Conservation (phyloP, 2,329 filamentous ascomycete genomes). For the Didymella segeticola region DNA sequence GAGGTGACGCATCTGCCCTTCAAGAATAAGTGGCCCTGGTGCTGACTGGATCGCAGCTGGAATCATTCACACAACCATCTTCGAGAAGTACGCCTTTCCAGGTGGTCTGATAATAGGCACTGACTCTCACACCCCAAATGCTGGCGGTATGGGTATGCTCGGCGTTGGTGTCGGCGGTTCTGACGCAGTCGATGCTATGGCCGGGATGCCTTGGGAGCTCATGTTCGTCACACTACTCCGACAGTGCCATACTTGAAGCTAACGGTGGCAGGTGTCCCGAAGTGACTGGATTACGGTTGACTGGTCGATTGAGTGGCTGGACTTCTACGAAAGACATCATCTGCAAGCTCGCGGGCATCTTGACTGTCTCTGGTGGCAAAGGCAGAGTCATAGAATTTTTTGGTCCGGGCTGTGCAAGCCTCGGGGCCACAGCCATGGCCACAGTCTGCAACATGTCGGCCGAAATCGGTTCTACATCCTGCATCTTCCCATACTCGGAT, state of each 20-base stretch:
- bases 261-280: too few relatives aligned
- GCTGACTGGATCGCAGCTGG: too few relatives aligned
- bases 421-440: conserved; percentile 86
- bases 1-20: too few relatives aligned
- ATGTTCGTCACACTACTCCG: too few relatives aligned
- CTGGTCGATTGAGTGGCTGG: conserved; percentile 88
- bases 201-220: conserved; percentile 94
- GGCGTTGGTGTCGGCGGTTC: conserved; percentile 95
- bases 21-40: too few relatives aligned
- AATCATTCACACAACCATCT: conserved; percentile 98
- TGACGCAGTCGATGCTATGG: conserved; percentile 98
- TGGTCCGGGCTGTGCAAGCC: conserved; percentile 72
- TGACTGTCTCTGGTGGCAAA: conserved; percentile 97
- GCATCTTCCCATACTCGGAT: conserved; percentile 97
- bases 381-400: conserved; percentile 85
- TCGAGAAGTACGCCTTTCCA: conserved; percentile 99
- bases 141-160: conserved; percentile 91
- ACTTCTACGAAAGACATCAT: conserved; percentile 96
- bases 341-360: conserved; percentile 93
- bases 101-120: conserved; percentile 97
- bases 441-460: conserved; percentile 67
- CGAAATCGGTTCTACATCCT: conserved; percentile 83
- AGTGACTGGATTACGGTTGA: conserved; percentile 94
- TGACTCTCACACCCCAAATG: conserved; percentile 97
- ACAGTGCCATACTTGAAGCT: too few relatives aligned